Evolutionary conservation across 495 filamentous ascomycete genomes (phyloP), one percentile per base, ranked within the genome.

Genomic region (Neurospora tetraspora): DNA sequence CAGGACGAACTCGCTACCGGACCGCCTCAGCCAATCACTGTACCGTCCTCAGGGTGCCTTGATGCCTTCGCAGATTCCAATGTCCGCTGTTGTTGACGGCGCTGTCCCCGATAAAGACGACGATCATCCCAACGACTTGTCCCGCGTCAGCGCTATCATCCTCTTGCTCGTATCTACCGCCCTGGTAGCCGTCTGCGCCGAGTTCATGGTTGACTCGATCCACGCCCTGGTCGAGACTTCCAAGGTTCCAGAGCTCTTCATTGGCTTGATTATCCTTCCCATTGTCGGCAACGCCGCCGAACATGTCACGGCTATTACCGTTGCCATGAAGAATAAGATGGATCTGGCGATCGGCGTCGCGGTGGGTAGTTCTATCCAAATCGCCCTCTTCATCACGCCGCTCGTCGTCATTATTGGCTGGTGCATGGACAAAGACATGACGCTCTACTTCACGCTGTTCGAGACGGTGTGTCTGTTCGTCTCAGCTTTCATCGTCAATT

Each of bases 321-420:
- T 97, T 9, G 94, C 94, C 7, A 87, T 88, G 74, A 97, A 97
- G 85, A 97, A 97, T 83, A 97, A 97, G 84, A 96, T 97, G 94
- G 94, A 97, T 84, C 84, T 97, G 37, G 91, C 94, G 0, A 96
- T 97, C 74, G 94, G 93, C 76, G 92, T 97, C 36, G 94, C 94
- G 5, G 89, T 97, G 23, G 94, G 94, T 16, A 92, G 89, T 69
- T 94, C 91, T 74, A 96, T 97, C 78, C 94, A 97, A 81, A 91
- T 91, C 83, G 92, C 94, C 31, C 87, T 97, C 71, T 97, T 97
- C 81, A 86, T 97, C 59, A 97, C 94, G 4, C 94, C 94, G 0
- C 82, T 97, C 71, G 88, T 96, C 47, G 93, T 97, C 34, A 88
- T 97, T 12, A 86, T 97, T n/a, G 94, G 93, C 12, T 97, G 94